A percentile compares a stretch with the other conserved stretches of the same genome.
These are phyloP conservation scores for Endocladia muricata DNA, from an alignment of 31 red algal species.

Conservation along the genomic window DNA sequence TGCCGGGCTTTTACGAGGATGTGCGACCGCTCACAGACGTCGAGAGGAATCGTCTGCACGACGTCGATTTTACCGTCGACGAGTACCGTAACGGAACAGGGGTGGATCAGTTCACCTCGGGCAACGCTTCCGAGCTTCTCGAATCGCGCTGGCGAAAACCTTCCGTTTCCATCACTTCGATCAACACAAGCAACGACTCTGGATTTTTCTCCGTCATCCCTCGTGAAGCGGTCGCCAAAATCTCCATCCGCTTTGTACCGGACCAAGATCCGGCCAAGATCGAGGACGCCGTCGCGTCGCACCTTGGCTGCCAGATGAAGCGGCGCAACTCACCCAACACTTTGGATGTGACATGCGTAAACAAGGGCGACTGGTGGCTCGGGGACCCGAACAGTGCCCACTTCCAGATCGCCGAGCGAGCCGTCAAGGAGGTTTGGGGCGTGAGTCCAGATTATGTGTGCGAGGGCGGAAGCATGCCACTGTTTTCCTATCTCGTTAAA, in stretches of 20 bases:
- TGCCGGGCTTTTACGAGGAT: constrained; percentile 74
- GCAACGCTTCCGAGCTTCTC: constrained; percentile 39
- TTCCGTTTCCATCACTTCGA: constrained; percentile 64
- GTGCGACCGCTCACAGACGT: constrained; percentile 31
- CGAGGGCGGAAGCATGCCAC: constrained; percentile 90
- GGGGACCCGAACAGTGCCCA: constrained; percentile 41
- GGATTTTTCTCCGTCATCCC: constrained; percentile 68
- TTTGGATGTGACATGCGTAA: constrained; percentile 45
- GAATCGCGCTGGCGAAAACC: constrained; percentile 64
- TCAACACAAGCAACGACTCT: constrained; percentile 62
- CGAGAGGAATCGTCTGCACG: constrained; percentile 27
- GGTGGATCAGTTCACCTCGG: constrained; percentile 31
- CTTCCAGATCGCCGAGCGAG: constrained; percentile 62
- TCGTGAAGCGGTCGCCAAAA: constrained; percentile 35
- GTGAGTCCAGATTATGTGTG: constrained; percentile 72
- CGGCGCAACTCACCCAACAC: constrained; percentile 71
- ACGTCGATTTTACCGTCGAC: constrained; percentile 48
- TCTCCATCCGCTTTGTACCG: constrained; percentile 92
- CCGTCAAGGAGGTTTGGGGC: constrained; percentile 74
- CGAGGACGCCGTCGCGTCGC: constrained; percentile 42
- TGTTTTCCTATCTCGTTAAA: constrained; percentile 70
- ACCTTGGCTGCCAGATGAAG: constrained; percentile 58
- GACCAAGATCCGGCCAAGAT: constrained; percentile 83
- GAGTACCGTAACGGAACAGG: constrained; percentile 61
- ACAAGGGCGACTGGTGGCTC: constrained; percentile 84